Evolutionary conservation across 192 early-diverging fungal genomes (phyloP).

Genomic region (Chytriomyces sp.): DNA sequence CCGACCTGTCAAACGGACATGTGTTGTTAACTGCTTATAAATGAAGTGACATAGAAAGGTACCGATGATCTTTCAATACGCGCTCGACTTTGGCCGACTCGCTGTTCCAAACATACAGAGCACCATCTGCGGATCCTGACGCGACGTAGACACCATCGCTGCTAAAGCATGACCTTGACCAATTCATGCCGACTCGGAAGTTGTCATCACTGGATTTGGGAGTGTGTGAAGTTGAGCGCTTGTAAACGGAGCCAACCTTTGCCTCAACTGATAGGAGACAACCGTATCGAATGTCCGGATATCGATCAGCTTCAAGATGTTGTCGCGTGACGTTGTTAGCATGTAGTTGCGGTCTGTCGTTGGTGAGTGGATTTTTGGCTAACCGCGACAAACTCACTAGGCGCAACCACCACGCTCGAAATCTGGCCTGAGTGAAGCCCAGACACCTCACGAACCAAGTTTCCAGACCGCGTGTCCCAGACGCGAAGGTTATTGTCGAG

Average conservation of each 20-base stretch:
- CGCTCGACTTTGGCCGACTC: conserved; percentile 68
- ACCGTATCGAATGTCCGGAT: conserved; percentile 73
- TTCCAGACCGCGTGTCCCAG: conserved; percentile 86
- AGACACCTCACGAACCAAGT: conserved; percentile 80
- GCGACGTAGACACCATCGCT: conserved; percentile 83
- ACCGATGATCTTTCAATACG: conserved; percentile 71
- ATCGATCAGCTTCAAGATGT: conserved; percentile 86
- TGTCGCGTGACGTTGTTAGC: conserved; percentile 93
- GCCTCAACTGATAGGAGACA: conserved; percentile 59
- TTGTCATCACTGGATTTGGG: conserved; percentile 59
- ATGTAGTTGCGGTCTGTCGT: conserved; percentile 66
- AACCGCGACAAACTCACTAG: conserved; percentile 50
- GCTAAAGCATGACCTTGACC: conserved; percentile 85
- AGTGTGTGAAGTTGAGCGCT: not conserved
- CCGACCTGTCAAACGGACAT: conserved; percentile 29
- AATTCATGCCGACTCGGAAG: conserved; percentile 84
- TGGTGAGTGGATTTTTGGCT: no score
- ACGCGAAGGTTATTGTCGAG: conserved; percentile 90
- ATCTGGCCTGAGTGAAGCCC: conserved; percentile 87
- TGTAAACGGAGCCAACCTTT: conserved; percentile 12
- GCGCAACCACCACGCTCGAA: conserved; percentile 77
- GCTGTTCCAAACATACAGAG: conserved; percentile 75
- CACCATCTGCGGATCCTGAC: conserved; percentile 81
- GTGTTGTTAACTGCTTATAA: not conserved
- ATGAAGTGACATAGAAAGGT: not conserved